Conservation (phyloP, 2,329 filamentous ascomycete genomes). For the Orbilia oligospora region DNA sequence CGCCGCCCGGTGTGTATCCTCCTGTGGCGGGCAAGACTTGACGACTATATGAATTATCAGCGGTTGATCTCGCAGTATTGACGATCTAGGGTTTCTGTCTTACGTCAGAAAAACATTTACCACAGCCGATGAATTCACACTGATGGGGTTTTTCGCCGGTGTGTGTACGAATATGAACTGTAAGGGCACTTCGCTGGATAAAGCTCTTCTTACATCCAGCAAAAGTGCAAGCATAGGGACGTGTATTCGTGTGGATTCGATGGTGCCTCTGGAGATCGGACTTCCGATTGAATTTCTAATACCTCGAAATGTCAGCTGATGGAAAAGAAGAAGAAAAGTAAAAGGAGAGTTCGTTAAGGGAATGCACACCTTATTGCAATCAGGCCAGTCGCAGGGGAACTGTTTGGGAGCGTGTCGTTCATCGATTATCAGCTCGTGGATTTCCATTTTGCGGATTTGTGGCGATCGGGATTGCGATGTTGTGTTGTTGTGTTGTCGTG, state of each 20-base stretch:
- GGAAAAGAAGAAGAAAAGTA: not conserved
- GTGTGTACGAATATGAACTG: constrained; percentile 79
- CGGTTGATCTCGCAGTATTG: not conserved
- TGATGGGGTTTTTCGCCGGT: constrained; percentile 80
- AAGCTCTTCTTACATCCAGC: constrained; percentile 78
- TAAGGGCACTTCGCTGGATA: constrained; percentile 79
- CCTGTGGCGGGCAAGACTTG: constrained; percentile 76
- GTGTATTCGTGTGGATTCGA: constrained; percentile 80
- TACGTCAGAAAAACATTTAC: constrained; percentile 80
- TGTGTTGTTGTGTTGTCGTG: constrained; percentile 57
- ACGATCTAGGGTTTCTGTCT: constrained; percentile 63
- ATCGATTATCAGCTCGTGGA: constrained; percentile 64
- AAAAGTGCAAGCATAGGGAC: constrained; percentile 75
- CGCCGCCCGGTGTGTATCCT: constrained; percentile 78
- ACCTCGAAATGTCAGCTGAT: not conserved
- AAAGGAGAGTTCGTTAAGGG: not conserved
- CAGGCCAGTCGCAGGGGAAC: constrained; percentile 64
- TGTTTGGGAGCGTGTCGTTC: constrained; percentile 64
- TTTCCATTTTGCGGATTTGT: constrained; percentile 62
- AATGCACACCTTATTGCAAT: constrained; percentile 64
- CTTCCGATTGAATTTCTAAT: constrained; percentile 80
- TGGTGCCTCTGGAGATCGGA: constrained; percentile 80
- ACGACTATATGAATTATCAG: constrained; percentile 70
- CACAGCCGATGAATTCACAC: constrained; percentile 76
- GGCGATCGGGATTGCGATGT: too few relatives aligned